These are phyloP conservation scores for Fusarium tjaetaba DNA, from an alignment of 2,329 filamentous ascomycete species.

Conservation along the genomic window DNA sequence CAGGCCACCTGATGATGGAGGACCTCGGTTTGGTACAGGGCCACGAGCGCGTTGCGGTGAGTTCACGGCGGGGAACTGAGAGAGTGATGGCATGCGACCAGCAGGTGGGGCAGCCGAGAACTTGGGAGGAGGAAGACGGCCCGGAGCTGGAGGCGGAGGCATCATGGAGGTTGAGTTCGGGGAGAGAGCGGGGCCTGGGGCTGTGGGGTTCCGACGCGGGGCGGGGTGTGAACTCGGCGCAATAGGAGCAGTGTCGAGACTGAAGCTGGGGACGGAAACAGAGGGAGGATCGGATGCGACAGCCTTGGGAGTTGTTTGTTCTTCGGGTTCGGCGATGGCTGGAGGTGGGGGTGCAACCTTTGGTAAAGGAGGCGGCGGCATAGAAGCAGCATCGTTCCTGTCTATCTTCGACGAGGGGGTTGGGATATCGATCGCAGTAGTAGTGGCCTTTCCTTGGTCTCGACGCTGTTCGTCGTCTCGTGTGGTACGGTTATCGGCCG, in stretches of 20 bases:
- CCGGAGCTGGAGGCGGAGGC: conserved; percentile 42
- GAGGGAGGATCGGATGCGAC: conserved; percentile 39
- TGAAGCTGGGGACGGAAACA: conserved; percentile 56
- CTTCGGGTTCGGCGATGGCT: conserved; percentile 44
- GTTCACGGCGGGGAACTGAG: conserved; percentile 61
- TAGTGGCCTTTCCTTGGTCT: conserved; percentile 11
- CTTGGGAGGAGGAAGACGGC: conserved; percentile 35
- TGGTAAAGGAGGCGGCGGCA: conserved; percentile 53
- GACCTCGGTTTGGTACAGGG: conserved; percentile 55
- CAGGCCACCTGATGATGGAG: conserved; percentile 52
- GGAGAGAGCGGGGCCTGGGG: conserved; percentile 25
- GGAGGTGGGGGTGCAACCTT: conserved; percentile 40
- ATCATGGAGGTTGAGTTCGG: conserved; percentile 40
- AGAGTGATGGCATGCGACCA: conserved; percentile 48
- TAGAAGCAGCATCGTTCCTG: conserved; percentile 47
- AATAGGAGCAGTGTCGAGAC: conserved; percentile 51
- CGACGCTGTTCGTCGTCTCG: conserved; percentile 4
- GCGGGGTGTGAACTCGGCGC: conserved; percentile 28
- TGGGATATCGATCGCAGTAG: conserved; percentile 3
- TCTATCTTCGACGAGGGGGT: neutral
- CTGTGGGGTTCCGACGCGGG: conserved; percentile 23
- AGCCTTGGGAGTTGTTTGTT: conserved; percentile 65
- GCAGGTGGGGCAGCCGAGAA: conserved; percentile 32
- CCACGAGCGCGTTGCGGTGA: conserved; percentile 61
- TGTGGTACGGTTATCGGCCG: conserved; percentile 38